Conservation (phyloP, 768 basidiomycete genomes). For the Mycena belliarum region DNA sequence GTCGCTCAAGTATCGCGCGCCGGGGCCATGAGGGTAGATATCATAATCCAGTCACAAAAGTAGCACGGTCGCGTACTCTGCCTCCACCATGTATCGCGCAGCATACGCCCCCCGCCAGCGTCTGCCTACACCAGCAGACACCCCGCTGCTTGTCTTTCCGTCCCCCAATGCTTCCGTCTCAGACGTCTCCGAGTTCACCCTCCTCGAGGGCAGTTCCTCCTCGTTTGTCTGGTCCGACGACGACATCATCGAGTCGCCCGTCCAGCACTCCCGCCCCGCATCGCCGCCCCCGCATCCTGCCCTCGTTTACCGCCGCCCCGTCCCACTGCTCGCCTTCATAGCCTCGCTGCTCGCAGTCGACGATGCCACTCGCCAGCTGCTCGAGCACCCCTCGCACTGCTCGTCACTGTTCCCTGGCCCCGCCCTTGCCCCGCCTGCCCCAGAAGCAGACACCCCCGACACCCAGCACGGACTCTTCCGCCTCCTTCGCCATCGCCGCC, state of each 20-base stretch:
- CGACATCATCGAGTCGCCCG: not conserved
- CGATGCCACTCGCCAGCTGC: constrained; percentile 2
- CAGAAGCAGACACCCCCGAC: not conserved
- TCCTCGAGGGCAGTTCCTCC: constrained; percentile 3
- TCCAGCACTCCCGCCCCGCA: not conserved
- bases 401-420: constrained; percentile 16
- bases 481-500: not conserved
- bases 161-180: not conserved
- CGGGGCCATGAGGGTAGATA: constrained; percentile 40
- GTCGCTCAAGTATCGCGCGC: constrained; percentile 52
- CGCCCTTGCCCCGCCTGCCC: not conserved
- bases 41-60: no score
- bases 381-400: not conserved
- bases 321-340: not conserved
- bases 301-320: no score
- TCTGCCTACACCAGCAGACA: not conserved
- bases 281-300: no score
- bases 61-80: no score
- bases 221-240: constrained; percentile 1
- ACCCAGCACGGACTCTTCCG: constrained; percentile 9
- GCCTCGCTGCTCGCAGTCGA: constrained; percentile 13
- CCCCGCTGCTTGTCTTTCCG: constrained; percentile 1
- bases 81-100: not conserved
- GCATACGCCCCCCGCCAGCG: not conserved
- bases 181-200: constrained; percentile 4